Percentiles rank a stretch among this genome's conserved stretches.
phyloP scores from a whole-genome alignment of 1,139 yeast species.

The Petasospora fabianii region DNA sequence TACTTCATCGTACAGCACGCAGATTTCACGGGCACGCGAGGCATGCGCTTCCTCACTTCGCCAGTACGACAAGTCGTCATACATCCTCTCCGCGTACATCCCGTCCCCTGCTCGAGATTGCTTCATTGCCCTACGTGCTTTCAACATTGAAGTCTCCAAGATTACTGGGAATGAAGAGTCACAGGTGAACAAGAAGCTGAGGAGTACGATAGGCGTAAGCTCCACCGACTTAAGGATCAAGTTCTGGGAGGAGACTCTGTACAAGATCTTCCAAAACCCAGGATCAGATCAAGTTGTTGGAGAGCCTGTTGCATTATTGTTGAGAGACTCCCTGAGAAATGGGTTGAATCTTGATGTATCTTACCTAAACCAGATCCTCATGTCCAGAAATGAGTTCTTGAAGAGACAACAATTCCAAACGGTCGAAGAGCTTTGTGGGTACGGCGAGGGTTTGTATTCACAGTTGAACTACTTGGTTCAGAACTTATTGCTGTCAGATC shows the following conservation, averaged over 20 bases:
- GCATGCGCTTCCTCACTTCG: conserved; percentile 27
- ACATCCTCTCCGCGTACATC: conserved; percentile 62
- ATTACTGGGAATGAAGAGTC: conserved; percentile 45
- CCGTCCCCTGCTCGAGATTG: conserved; percentile 66
- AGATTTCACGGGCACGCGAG: conserved; percentile 13
- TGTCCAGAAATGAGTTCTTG: conserved; percentile 54
- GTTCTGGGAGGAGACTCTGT: conserved; percentile 57
- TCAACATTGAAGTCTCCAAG: conserved; percentile 64
- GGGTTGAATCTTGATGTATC: conserved; percentile 51
- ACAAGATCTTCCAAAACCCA: conserved; percentile 41
- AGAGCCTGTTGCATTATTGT: conserved; percentile 65
- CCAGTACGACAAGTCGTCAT: conserved; percentile 60
- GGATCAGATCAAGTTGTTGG: conserved; percentile 38
- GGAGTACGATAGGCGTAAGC: conserved; percentile 39
- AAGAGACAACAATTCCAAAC: conserved; percentile 46
- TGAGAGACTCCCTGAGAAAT: conserved; percentile 46
- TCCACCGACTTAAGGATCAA: conserved; percentile 53
- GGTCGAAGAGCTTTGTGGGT: conserved; percentile 61
- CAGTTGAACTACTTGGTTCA: conserved; percentile 70
- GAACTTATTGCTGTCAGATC: conserved; percentile 55
- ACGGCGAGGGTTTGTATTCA: conserved; percentile 78
- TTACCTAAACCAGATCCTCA: conserved; percentile 58
- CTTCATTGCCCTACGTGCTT: conserved; percentile 64
- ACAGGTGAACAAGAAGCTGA: conserved; percentile 27
- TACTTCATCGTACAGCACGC: conserved; percentile 6